phyloP scores from a whole-genome alignment of 129 eudicot genomes.

The Pittosporum tobira region DNA sequence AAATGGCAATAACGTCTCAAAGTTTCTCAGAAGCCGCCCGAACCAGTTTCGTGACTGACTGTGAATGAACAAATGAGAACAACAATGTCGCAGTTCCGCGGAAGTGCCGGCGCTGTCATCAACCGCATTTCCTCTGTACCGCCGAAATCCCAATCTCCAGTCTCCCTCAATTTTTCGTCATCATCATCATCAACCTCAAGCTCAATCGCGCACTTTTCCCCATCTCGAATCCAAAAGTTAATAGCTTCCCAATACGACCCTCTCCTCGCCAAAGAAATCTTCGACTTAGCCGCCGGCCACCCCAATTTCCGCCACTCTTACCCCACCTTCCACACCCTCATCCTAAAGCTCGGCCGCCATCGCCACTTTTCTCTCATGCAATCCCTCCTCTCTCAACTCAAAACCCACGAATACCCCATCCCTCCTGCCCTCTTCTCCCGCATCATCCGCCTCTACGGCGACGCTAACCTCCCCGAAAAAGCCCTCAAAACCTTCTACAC shows the following conservation, averaged over 20 bases:
- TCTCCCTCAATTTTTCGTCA: no score
- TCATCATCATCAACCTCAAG: no score
- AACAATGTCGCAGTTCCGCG: no score
- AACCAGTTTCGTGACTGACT: no score
- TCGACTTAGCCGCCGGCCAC: slow-evolving; percentile 46
- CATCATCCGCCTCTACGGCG: slow-evolving; percentile 58
- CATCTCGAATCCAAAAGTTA: no score
- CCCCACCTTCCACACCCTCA: slow-evolving; percentile 44
- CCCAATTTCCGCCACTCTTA: slow-evolving; percentile 61
- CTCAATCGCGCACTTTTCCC: no score
- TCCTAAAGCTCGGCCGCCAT: slow-evolving; percentile 64
- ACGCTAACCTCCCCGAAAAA: slow-evolving; percentile 53
- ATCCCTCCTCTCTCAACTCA: slow-evolving; percentile 35
- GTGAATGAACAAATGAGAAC: no score
- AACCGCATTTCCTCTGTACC: no score
- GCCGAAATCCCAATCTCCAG: no score
- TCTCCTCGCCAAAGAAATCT: slow-evolving; percentile 62
- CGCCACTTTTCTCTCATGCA: slow-evolving; percentile 59
- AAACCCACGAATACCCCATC: slow-evolving; percentile 24
- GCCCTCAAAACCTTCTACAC: slow-evolving; percentile 60
- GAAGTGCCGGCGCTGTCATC: no score
- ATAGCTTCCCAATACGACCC: slow-evolving; percentile 65
- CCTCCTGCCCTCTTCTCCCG: slow-evolving; percentile 57
- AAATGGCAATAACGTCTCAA: no score
- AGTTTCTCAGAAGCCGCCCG: background rate